Evolutionary conservation across 441 rosid genomes (phyloP).

Genomic region (Syzygium malaccense): DNA sequence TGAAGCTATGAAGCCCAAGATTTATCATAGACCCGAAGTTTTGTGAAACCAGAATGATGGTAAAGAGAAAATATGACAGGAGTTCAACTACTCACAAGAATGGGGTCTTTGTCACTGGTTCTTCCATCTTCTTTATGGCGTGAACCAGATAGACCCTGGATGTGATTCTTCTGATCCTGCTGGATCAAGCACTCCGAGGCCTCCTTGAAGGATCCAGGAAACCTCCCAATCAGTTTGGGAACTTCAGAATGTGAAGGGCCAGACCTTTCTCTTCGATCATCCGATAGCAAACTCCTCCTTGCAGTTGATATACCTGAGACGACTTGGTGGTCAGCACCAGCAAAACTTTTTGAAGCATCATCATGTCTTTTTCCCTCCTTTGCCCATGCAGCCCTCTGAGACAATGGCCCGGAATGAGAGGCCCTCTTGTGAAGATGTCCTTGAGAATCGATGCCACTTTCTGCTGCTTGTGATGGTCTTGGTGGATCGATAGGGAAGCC

Average conservation of each 20-base stretch:
- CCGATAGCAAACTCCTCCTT: conserved; percentile 48
- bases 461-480: conserved; percentile 73
- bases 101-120: conserved; percentile 58
- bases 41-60: background rate
- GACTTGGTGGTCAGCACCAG: conserved; percentile 50
- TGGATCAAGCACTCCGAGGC: conserved; percentile 49
- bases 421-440: conserved; percentile 72
- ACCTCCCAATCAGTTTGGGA: conserved; percentile 59
- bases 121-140: conserved; percentile 50
- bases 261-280: conserved; percentile 40
- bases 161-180: conserved; percentile 41
- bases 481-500: conserved; percentile 98
- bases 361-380: conserved; percentile 54
- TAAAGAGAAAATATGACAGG: background rate
- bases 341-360: conserved; percentile 51
- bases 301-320: conserved; percentile 47
- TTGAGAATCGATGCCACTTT: conserved; percentile 44
- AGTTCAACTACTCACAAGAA: conserved; percentile 50
- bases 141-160: conserved; percentile 26
- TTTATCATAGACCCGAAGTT: background rate
- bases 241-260: conserved; percentile 39
- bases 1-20: background rate
- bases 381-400: conserved; percentile 75
- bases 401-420: conserved; percentile 86
- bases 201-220: conserved; percentile 92